Percentiles rank a stretch among this genome's conserved stretches.
These are phyloP conservation scores for Neofusicoccum cordaticola DNA, from an alignment of 2,329 filamentous ascomycete genomes.

Conservation along the genomic window DNA sequence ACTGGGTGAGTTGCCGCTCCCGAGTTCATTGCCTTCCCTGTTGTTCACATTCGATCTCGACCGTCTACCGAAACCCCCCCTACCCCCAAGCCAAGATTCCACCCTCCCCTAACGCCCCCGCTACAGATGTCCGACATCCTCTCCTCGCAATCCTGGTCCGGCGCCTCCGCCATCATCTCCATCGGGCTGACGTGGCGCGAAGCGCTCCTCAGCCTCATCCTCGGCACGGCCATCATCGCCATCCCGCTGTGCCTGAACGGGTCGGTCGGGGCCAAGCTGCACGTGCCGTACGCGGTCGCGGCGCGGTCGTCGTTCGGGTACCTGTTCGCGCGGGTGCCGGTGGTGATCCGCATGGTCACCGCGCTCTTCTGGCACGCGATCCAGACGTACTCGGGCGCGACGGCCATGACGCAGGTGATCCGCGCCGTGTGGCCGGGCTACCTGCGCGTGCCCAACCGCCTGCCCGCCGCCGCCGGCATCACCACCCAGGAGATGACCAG, in stretches of 20 bases:
- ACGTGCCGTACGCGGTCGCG: not conserved
- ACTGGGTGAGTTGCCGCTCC: slow-evolving; percentile 39
- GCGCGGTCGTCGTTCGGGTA: not conserved
- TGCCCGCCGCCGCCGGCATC: slow-evolving; percentile 42
- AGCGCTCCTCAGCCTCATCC: slow-evolving; percentile 32
- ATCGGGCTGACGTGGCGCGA: slow-evolving; percentile 44
- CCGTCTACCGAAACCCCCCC: not conserved
- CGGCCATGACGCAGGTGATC: slow-evolving; percentile 26
- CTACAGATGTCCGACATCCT: not conserved
- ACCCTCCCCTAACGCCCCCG: too few species aligned
- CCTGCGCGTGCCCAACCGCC: slow-evolving; percentile 43
- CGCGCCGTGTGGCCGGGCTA: slow-evolving; percentile 40
- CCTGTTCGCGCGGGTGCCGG: not conserved
- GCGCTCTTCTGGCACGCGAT: slow-evolving; percentile 10
- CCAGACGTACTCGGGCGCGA: slow-evolving; percentile 18
- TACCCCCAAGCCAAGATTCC: not conserved
- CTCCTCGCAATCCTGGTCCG: slow-evolving; percentile 33
- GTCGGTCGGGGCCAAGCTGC: slow-evolving; percentile 8
- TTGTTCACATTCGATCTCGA: not conserved
- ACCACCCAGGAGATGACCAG: slow-evolving; percentile 32
- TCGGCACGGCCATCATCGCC: slow-evolving; percentile 32
- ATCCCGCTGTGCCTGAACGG: slow-evolving; percentile 24
- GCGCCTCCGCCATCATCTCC: slow-evolving; percentile 47
- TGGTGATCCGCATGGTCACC: not conserved
- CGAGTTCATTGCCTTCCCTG: slow-evolving; percentile 20